Evolutionary conservation across 1,139 yeast genomes (phyloP), one percentile per base, ranked within the genome.

Genomic region (Schizosaccharomyces versatilis): DNA sequence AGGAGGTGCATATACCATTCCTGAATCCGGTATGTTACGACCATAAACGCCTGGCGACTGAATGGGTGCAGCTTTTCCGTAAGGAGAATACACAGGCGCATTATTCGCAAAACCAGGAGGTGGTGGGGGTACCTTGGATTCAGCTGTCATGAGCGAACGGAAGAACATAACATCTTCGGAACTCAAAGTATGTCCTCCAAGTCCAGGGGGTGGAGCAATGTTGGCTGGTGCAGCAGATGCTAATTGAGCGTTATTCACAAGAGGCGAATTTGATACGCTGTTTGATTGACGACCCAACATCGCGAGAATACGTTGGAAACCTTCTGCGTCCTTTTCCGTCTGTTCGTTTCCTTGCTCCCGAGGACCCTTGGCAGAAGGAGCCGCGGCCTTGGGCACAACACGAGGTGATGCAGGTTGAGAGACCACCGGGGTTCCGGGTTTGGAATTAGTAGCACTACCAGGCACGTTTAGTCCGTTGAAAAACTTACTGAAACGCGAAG

Each of bases 271-370:
- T 17, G 49, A 24, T 32, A 36, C 38, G 14, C 49, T 44, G 9
- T 32, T 9, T 14, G 49, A n/a, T 44, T 44, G 49, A 10, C 49
- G 36, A n/a, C 49, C 49, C 14, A 44, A 36, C 49, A 44, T 44
- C 9, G 49, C 49, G 14, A 44, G 38, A 36, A 44, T 36, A n/a
- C 49, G 49, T 44, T 44, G 49, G n/a, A 44, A 44, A 9, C 49
- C 49, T 8, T 44, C 49, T 9, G 49, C 49, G 32, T 44, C 49
- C 32, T 44, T 44, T n/a, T 44, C 49, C 9, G 9, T 17, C 15
- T 9, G 10, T 19, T 32, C 49, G 6, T 32, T 19, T 24, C 32
- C 32, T 5, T 24, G 32, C 5, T 24, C 32, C 32, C 32, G 32
- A 5, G 32, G 32, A 39, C 41, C 41, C 14, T 12, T 39, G 3